A percentile compares a stretch with the other conserved stretches of the same genome.
Evolutionary conservation across 2,329 filamentous ascomycete species (phyloP).

Genomic region (Fusarium sp.): DNA sequence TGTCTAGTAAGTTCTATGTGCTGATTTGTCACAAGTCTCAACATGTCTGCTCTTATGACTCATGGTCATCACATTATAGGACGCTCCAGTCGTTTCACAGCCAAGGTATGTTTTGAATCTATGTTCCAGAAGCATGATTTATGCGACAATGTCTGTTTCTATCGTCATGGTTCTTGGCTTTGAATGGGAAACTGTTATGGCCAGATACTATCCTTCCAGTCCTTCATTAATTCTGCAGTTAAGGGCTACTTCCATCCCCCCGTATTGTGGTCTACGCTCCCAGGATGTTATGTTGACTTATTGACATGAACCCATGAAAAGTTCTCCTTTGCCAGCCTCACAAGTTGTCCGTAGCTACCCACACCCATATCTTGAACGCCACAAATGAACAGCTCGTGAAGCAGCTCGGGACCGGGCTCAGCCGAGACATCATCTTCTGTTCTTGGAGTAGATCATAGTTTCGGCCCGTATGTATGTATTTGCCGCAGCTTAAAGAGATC

Average conservation of each 20-base stretch:
- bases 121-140: too few species aligned
- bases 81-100: too few species aligned
- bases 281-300: rapidly evolving
- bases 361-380: neutral
- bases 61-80: too few species aligned
- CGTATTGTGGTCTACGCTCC: rapidly evolving
- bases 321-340: too few species aligned
- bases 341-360: neutral
- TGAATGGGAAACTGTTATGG: too few species aligned
- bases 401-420: neutral
- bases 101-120: too few species aligned
- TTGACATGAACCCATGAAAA: rapidly evolving
- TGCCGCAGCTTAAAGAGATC: neutral
- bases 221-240: neutral
- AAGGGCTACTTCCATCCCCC: too few species aligned
- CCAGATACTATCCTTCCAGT: too few species aligned
- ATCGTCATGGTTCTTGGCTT: too few species aligned
- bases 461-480: neutral
- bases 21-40: neutral
- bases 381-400: neutral
- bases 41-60: too few species aligned
- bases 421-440: neutral
- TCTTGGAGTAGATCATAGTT: neutral
- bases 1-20: neutral
- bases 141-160: too few species aligned